Base-by-base conservation (phyloP, 2,329 filamentous ascomycete genomes). In the Trichoderma breve region DNA sequence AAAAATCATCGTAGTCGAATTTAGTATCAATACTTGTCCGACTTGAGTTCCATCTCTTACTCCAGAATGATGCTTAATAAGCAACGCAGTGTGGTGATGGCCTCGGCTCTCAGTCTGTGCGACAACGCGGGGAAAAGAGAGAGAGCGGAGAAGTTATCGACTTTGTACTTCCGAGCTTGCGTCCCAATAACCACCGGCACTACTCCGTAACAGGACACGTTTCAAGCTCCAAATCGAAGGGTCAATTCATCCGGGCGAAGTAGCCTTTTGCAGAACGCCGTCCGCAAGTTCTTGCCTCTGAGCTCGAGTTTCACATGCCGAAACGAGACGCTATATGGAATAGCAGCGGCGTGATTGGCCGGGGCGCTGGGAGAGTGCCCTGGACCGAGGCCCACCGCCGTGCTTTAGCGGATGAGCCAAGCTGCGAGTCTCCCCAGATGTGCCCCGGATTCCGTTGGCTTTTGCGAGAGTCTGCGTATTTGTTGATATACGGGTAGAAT, bases 311-410 rank as follows among this genome's bases (percentile, higher is more conserved):
- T 70, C 67, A 70, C 67, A 70, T 70, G 67, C 67, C 39, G 39
- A 36, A 28, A 36, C 53, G 21, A 62, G 67, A 62, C 30, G 67
- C 57, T 36, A 62, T 36, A 32, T n/a, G 26, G 26, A 62, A 70
- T 53, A 62, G 57, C 67, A 12, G 24, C 67, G 24, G 26, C 28
- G 5, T 62, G 57, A 70, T 70, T 70, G 67, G 67, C 39, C 4
- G 34, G 4, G 14, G 9, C 21, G 9, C 39, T 15, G 39, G 57
- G 15, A 15, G 57, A 32, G n/a, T 60, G 28, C 39, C 65, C 64
- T 61, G 55, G 55, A 8, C 66, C 66, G 66, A 69, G 66, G 66
- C 66, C 66, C 66, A 70, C 67, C 39, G 57, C 28, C 36, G 39
- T 51, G 55, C 67, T 62, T 36, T 61, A 70, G 67, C 39, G 65